Percentiles rank a stretch among this genome's conserved stretches.
These are phyloP conservation scores for Ogataea methylovora DNA, from an alignment of 805 yeast genomes.

Conservation along the genomic window DNA sequence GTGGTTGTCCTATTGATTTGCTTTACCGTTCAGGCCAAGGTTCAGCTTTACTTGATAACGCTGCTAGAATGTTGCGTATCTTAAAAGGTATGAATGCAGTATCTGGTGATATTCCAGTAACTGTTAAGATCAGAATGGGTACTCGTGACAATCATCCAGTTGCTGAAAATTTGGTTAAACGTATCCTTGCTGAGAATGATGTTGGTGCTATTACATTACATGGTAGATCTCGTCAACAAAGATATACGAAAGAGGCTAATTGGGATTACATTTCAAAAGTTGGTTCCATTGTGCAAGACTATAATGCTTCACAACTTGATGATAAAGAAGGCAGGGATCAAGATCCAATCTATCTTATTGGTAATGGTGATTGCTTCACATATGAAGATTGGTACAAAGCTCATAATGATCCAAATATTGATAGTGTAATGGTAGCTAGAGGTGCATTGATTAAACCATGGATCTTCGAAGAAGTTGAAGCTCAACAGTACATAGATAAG, in stretches of 20 bases:
- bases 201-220: constrained; percentile 90
- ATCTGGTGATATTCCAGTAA: constrained; percentile 85
- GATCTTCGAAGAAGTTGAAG: constrained; percentile 93
- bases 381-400: constrained; percentile 84
- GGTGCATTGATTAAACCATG: constrained; percentile 98
- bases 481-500: constrained; percentile 85
- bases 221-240: constrained; percentile 93
- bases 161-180: constrained; percentile 70
- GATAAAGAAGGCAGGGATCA: constrained; percentile 50
- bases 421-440: constrained; percentile 94
- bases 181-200: constrained; percentile 71
- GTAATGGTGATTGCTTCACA: constrained; percentile 90
- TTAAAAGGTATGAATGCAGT: constrained; percentile 83
- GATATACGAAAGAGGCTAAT: constrained; percentile 86
- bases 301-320: constrained; percentile 47
- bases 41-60: constrained; percentile 84
- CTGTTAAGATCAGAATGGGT: constrained; percentile 91
- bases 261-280: constrained; percentile 84
- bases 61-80: constrained; percentile 70
- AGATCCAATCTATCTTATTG: constrained; percentile 73
- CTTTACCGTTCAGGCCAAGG: constrained; percentile 95
- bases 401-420: constrained; percentile 59
- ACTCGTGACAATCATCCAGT: constrained; percentile 76
- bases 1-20: constrained; percentile 97
- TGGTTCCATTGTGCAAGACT: constrained; percentile 58